Conservation (phyloP, 2,329 filamentous ascomycete species). For the Epichloe hybrida region DNA sequence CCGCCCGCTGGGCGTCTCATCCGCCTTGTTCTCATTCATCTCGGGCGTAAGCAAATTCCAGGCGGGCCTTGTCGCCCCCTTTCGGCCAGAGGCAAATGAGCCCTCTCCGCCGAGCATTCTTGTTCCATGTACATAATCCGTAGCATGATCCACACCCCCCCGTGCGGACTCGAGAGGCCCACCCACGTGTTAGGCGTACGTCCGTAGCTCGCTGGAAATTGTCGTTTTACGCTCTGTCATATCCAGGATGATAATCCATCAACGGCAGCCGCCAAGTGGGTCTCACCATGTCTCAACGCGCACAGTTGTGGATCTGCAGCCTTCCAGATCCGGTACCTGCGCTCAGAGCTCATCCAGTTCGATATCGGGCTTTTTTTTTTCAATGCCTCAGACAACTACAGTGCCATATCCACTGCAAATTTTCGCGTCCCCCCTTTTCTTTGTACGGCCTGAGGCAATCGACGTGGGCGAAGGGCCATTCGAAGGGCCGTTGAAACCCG, state of each 20-base stretch:
- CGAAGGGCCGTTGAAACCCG: not conserved
- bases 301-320: conserved; percentile 1
- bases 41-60: not conserved
- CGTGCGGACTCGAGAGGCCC: conserved; percentile 6
- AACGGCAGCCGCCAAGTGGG: conserved; percentile 6
- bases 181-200: conserved; percentile 11
- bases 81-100: no score
- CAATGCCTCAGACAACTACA: conserved; percentile 12
- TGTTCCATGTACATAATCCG: conserved; percentile 1
- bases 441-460: not conserved
- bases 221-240: not conserved
- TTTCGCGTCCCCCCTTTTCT: conserved; percentile 3
- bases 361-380: conserved; percentile 5
- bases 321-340: conserved; percentile 5
- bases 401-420: conserved; percentile 4
- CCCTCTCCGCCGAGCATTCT: not conserved
- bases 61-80: no score
- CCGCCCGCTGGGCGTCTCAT: not conserved
- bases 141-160: not conserved
- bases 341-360: conserved; percentile 6
- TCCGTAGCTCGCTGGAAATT: conserved; percentile 2
- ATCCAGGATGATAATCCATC: conserved; percentile 1
- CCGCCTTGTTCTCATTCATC: not conserved
- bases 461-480: no score
- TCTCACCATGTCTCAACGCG: conserved; percentile 3